Conservation (phyloP, 169 alveolate genomes). For the Plasmodium fragile region DNA sequence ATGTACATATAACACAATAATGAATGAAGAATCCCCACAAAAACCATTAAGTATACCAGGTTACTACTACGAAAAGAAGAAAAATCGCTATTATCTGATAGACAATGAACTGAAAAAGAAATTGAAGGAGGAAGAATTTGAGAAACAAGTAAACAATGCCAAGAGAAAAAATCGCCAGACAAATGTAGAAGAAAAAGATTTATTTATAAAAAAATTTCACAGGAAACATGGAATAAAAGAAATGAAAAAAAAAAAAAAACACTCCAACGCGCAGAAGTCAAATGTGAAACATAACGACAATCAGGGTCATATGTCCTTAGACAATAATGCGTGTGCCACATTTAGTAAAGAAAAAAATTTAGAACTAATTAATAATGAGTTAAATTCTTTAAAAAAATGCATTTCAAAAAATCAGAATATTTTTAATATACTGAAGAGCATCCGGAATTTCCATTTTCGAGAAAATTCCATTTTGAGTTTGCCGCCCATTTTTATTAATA, state of each 20-base stretch:
- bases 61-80: constrained; percentile 61
- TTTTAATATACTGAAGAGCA: constrained; percentile 37
- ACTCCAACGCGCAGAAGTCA: constrained; percentile 10
- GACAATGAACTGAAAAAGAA: constrained; percentile 72
- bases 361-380: constrained; percentile 55
- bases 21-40: constrained; percentile 23
- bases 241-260: constrained; percentile 75
- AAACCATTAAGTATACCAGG: constrained; percentile 51
- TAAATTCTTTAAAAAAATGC: constrained; percentile 66
- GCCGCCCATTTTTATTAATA: constrained; percentile 69
- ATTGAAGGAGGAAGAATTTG: constrained; percentile 63
- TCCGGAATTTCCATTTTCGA: constrained; percentile 59
- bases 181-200: constrained; percentile 28
- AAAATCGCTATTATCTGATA: constrained; percentile 56
- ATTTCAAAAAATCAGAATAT: constrained; percentile 56
- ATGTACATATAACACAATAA: not conserved
- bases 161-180: constrained; percentile 77
- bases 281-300: constrained; percentile 38
- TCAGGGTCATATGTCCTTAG: constrained; percentile 1
- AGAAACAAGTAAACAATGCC: constrained; percentile 39
- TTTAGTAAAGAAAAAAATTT: constrained; percentile 62
- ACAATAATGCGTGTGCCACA: not conserved
- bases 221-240: constrained; percentile 73
- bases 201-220: constrained; percentile 52
- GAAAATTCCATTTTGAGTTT: constrained; percentile 74